Evolutionary conservation across 345 rosid genomes (phyloP).

Genomic region (Kandelia obovata): DNA sequence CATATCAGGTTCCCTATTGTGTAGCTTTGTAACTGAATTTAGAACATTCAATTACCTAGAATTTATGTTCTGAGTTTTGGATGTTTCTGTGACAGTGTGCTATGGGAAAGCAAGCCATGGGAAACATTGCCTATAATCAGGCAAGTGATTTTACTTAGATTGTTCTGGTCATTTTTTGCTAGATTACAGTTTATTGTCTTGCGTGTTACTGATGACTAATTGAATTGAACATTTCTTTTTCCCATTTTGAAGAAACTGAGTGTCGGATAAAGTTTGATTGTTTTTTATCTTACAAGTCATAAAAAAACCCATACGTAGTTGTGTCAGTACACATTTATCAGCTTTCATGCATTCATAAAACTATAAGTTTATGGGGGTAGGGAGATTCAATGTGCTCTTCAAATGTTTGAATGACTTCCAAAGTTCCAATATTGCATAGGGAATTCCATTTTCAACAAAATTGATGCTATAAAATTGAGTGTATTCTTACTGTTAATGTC

Average conservation of each 20-base stretch:
- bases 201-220: no score
- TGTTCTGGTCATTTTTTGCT: conserved; percentile 7
- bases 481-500: not conserved
- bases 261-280: no score
- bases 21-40: conserved; percentile 8
- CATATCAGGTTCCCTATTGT: conserved; percentile 66
- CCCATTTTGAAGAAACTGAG: no score
- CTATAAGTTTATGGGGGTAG: no score
- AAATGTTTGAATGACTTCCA: not conserved
- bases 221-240: no score
- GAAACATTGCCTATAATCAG: conserved; percentile 93
- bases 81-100: conserved; percentile 61
- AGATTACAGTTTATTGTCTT: not conserved
- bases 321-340: no score
- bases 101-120: conserved; percentile 99
- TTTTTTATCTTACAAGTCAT: no score
- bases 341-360: no score
- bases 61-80: not conserved
- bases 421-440: no score
- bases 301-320: no score
- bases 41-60: not conserved
- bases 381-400: not conserved
- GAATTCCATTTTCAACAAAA: no score
- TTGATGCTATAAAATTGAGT: no score
- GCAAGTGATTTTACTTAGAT: conserved; percentile 35